Evolutionary conservation across 495 filamentous ascomycete genomes (phyloP), one percentile per base, ranked within the genome.

Genomic region (Penicillium coffeae): DNA sequence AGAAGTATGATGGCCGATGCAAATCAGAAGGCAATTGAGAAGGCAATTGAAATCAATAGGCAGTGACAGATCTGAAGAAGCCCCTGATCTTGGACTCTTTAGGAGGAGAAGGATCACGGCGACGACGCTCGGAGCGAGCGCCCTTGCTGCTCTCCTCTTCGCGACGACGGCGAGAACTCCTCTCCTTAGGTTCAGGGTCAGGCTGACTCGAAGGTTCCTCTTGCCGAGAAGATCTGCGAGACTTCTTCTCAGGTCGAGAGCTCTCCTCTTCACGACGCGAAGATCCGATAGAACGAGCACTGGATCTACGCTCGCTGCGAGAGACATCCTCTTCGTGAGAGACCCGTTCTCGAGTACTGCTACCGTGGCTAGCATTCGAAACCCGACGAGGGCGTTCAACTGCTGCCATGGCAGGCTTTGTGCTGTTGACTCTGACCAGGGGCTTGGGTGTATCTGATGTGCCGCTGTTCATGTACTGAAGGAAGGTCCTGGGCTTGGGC

Each of bases 381-480:
- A 62, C 49, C 9, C 68, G 56, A 40, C 64, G 59, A 6, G 55
- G 51, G 7, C 34, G 49, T 12, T 71, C 64, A 13, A 49, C 40
- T 12, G 62, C 47, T 7, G 67, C 51, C 8, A 60, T 53, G 6
- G 59, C 38, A 6, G 69, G 65, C 37, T 67, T 72, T 19, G 44
- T 34, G 13, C 54, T 48, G 45, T 72, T 72, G 15, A 71, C 48
- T n/a, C 55, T 62, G 32, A 72, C 55, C 8, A 69, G 51, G 36
- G 64, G 66, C 1, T 61, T 63, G 22, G 66, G 67, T 2, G 51
- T 64, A 47, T 70, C 69, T 3, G 65, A 63, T 19, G 64, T 54
- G n/a, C 64, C 70, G 14, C 64, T 62, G n/a, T 56, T 65, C 62
- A 71, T 64, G 47, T 71, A 72, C 21, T 66, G 63, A 33, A 74